Percentiles rank a stretch among this genome's conserved stretches.
Evolutionary conservation across 257 asterid species (phyloP).

Genomic region (Solanum appendiculatum): DNA sequence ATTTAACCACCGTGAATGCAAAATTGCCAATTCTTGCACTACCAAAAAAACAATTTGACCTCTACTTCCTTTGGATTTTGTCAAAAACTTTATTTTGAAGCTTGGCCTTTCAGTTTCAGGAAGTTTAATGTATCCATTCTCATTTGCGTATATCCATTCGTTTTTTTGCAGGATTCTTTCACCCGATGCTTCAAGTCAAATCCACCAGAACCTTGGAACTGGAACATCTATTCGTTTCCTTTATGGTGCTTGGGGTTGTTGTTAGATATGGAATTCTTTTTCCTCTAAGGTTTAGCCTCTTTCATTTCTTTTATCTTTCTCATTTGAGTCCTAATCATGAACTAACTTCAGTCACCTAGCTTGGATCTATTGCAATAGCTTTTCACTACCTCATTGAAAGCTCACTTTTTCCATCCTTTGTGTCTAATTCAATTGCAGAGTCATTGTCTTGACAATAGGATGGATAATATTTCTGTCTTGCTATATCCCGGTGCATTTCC

Average conservation of each 20-base stretch:
- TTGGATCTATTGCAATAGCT: background rate
- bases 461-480: slow-evolving; percentile 90
- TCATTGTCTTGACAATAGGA: slow-evolving; percentile 73
- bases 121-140: background rate
- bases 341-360: background rate
- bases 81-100: background rate
- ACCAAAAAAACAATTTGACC: background rate
- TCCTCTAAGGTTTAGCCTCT: slow-evolving; percentile 54
- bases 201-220: slow-evolving; percentile 98
- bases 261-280: slow-evolving; percentile 85
- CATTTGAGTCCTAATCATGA: background rate
- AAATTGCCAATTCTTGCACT: background rate
- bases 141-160: background rate
- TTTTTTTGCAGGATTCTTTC: slow-evolving; percentile 68
- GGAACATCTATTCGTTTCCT: slow-evolving; percentile 89
- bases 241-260: slow-evolving; percentile 87
- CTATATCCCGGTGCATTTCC: slow-evolving; percentile 89
- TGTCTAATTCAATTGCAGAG: slow-evolving; percentile 41
- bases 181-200: slow-evolving; percentile 95
- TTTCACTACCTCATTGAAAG: background rate
- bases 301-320: background rate
- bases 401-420: background rate
- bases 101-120: background rate
- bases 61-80: background rate
- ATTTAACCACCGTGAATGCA: background rate